These are phyloP conservation scores for Stephania japonica DNA, from an alignment of 164 flowering plant species.

Conservation along the genomic window DNA sequence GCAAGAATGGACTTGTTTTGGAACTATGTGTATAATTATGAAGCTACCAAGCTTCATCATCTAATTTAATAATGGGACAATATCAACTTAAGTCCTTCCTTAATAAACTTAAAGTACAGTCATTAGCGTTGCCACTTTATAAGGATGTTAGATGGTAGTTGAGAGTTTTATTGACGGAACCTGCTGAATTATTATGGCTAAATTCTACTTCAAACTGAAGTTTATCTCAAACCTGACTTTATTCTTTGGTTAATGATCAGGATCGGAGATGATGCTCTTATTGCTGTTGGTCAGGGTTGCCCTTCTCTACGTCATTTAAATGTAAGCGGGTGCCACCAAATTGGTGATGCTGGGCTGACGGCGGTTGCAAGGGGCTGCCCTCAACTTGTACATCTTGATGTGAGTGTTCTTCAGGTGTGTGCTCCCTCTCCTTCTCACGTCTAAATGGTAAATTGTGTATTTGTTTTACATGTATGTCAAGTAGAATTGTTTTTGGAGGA, in stretches of 20 bases:
- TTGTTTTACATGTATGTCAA: neutral
- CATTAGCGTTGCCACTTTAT: too few species aligned
- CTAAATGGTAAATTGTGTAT: neutral
- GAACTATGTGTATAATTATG: neutral
- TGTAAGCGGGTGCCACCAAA: conserved; percentile 84
- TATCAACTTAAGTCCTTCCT: too few species aligned
- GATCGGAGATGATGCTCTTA: conserved; percentile 83
- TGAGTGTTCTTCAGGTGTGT: conserved; percentile 79
- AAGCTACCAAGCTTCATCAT: neutral
- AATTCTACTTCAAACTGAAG: neutral
- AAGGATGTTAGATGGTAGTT: too few species aligned
- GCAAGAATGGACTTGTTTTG: neutral
- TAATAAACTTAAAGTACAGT: too few species aligned
- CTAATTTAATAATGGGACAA: neutral
- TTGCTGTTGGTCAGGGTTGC: conserved; percentile 76
- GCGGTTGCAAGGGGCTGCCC: conserved; percentile 90
- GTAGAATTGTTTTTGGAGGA: neutral
- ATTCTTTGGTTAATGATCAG: conserved; percentile 29
- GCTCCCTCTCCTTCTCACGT: neutral
- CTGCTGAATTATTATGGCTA: neutral
- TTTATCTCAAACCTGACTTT: conserved; percentile 4
- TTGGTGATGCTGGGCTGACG: conserved; percentile 76
- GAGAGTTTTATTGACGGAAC: neutral
- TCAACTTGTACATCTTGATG: conserved; percentile 55
- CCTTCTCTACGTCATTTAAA: conserved; percentile 51